Base-by-base conservation (phyloP, 73 alveolate species). In the Paramecium sexaurelia region DNA sequence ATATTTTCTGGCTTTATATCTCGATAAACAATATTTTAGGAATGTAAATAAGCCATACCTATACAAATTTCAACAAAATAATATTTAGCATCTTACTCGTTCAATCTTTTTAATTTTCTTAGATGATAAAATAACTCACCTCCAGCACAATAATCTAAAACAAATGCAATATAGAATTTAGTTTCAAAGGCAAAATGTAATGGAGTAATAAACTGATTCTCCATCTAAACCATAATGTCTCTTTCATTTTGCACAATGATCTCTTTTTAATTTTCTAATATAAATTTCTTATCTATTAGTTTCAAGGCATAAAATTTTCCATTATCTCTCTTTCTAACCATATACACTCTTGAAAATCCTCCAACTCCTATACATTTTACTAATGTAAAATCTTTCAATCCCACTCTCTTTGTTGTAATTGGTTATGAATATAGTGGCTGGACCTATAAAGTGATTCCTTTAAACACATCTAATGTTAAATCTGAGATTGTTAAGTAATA, bases 1-100 rank as follows among this genome's bases (percentile, higher is more conserved):
- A 98, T 96, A 92, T 98, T 98, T 91, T 98, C 99, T 6, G 99
- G 99, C 71, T 98, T 98, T 32, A 98, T 90, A 87, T 98, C 99
- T 85, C 99, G 85, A 89, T 98, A 99, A 20, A 98, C 96, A 66
- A 98, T 94, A 29, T 88, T 75, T 40, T 82, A 27, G 66, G 85
- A 66, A 56, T 95, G 98, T 6, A 95, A 91, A 73, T 94, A 91
- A 75, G 95, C 98, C 87, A 95, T 51, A 5, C 95, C 98, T 36
- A 94, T 78, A 26, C 94, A 55, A 84, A 95, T 93, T 87, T 95
- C 95, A 1, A 90, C 95, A 47, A 95, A 91, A 68, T 94, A 94
- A 43, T 87, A 73, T 61, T 90, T 88, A 24, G 98, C 95, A 73
- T 87, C 92, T 29, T 92, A 78, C 43, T 94, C 97, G 15, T 83